Conservation (phyloP, 1,284 basidiomycete genomes). For the Tilletia horrida region DNA sequence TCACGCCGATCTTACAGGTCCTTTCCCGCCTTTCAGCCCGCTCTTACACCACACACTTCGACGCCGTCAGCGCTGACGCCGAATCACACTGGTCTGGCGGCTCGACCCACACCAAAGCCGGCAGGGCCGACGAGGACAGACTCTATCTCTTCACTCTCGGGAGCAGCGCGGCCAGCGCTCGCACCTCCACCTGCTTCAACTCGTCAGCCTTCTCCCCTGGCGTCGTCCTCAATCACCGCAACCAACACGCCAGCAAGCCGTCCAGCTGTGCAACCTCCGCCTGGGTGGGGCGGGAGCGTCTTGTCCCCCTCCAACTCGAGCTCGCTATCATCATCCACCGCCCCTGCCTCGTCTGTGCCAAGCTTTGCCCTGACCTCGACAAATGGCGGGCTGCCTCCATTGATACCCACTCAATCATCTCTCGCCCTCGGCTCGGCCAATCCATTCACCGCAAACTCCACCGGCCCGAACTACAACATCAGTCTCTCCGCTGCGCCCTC, state of each 20-base stretch:
- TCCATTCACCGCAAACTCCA: background rate
- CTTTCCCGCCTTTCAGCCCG: conserved; percentile 18
- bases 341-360: background rate
- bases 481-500: conserved; percentile 19
- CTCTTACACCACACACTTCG: background rate
- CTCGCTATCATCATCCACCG: conserved; percentile 13
- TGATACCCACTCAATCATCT: conserved; percentile 13
- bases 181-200: background rate
- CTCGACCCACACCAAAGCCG: conserved; percentile 17
- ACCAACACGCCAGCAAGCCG: background rate
- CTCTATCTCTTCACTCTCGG: background rate
- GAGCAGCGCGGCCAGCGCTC: background rate
- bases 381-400: background rate
- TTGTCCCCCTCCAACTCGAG: conserved; percentile 5
- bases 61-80: conserved; percentile 27
- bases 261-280: background rate
- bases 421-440: background rate
- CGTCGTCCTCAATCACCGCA: background rate
- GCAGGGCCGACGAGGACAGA: conserved; percentile 23
- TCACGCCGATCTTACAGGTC: background rate
- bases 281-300: conserved; percentile 6
- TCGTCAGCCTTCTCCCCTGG: background rate
- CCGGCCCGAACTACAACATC: conserved; percentile 46
- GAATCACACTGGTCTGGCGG: conserved; percentile 27
- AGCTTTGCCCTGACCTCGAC: conserved; percentile 2